These are phyloP conservation scores for Cardiospermum halicacabum DNA, from an alignment of 345 rosid species.

Conservation along the genomic window DNA sequence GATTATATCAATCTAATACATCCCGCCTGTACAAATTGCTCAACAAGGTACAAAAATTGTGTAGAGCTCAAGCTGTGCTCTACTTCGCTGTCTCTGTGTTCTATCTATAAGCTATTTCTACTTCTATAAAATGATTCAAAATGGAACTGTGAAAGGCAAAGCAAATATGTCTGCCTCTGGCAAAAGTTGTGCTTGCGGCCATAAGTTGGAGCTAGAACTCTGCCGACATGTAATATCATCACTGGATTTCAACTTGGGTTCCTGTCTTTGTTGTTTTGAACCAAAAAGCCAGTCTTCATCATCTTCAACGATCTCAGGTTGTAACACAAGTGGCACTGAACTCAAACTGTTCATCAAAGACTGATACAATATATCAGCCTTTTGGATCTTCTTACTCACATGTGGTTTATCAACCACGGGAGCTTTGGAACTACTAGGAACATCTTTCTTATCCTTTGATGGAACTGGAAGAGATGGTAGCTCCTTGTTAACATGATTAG, in stretches of 20 bases:
- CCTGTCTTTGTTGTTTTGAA: background rate
- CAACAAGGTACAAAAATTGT: background rate
- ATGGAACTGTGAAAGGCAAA: conserved; percentile 60
- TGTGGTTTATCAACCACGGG: background rate
- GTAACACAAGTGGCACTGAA: conserved; percentile 14
- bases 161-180: conserved; percentile 42
- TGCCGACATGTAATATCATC: conserved; percentile 3
- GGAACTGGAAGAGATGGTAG: background rate
- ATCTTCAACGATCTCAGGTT: conserved; percentile 10
- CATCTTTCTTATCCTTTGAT: background rate
- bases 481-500: background rate
- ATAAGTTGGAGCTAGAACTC: conserved; percentile 4
- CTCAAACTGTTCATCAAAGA: conserved; percentile 44
- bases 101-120: background rate
- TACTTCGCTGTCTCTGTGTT: background rate
- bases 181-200: conserved; percentile 43
- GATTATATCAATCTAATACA: background rate
- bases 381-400: conserved; percentile 5
- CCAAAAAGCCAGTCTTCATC: conserved; percentile 58
- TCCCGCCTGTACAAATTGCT: conserved; percentile 2
- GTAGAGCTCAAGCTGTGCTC: background rate
- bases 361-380: conserved; percentile 24
- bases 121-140: conserved; percentile 17
- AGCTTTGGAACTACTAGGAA: background rate
- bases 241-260: background rate